Evolutionary conservation across 73 alveolate species (phyloP).

Genomic region (Paramecium tetraurelia): DNA sequence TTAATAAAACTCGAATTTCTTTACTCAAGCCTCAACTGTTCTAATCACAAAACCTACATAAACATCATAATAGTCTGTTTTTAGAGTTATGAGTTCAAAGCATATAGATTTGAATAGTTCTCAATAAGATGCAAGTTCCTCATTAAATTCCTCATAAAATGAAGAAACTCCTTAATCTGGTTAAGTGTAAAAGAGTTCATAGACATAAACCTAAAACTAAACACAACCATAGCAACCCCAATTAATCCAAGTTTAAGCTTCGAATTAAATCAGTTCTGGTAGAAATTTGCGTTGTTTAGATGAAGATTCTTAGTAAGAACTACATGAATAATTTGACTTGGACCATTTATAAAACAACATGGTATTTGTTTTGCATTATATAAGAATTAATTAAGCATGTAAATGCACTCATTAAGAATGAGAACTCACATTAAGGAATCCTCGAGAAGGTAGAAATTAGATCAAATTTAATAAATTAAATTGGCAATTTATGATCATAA

Average conservation of each 20-base stretch:
- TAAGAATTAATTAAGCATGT: not conserved
- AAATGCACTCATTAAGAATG: conserved; percentile 4
- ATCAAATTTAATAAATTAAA: not conserved
- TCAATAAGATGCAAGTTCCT: not conserved
- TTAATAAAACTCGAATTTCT: not conserved
- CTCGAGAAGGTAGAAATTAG: not conserved
- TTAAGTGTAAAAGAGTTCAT: not conserved
- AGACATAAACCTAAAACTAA: not conserved
- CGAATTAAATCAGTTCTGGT: not conserved
- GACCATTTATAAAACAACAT: not conserved
- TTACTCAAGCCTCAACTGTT: not conserved
- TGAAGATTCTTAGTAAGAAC: not conserved
- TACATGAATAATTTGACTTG: not conserved
- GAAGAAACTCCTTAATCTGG: conserved; percentile 10
- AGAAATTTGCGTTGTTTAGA: not conserved
- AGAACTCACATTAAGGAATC: conserved; percentile 21
- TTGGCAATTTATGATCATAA: conserved; percentile 15
- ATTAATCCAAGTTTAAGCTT: not conserved
- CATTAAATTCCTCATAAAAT: not conserved
- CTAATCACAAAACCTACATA: not conserved
- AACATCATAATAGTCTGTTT: not conserved
- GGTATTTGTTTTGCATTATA: not conserved
- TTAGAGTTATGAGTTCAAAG: conserved; percentile 10
- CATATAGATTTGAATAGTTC: not conserved
- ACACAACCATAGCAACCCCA: not conserved